Conservation (phyloP, 495 filamentous ascomycete species). For the Aspergillus nidulans region DNA sequence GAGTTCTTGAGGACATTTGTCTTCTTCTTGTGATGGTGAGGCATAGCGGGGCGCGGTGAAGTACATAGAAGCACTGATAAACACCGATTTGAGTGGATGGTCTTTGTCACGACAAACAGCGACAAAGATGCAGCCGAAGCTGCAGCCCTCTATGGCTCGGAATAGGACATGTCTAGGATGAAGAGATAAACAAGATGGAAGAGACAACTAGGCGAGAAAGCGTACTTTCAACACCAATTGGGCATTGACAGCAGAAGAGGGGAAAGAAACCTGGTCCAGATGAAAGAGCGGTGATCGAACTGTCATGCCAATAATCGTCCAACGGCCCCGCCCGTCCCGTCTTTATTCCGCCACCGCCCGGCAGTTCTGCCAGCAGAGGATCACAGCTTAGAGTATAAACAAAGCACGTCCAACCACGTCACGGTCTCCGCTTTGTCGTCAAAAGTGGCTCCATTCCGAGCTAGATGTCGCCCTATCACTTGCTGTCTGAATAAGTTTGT, state of each 20-base stretch:
- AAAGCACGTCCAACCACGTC: constrained; percentile 33
- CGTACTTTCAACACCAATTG: constrained; percentile 6
- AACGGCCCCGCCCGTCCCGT: background rate
- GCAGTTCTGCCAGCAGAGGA: background rate
- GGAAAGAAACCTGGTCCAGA: constrained; percentile 1
- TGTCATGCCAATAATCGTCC: background rate
- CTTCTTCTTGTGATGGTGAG: constrained; percentile 47
- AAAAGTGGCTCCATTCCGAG: constrained; percentile 18
- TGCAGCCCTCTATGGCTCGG: constrained; percentile 36
- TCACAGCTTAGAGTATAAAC: constrained; percentile 18
- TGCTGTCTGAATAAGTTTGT: constrained; percentile 14
- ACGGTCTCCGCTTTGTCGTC: constrained; percentile 12
- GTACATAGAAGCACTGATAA: constrained; percentile 15
- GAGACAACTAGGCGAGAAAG: constrained; percentile 1
- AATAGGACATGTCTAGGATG: constrained; percentile 19
- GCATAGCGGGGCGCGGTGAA: constrained; percentile 44
- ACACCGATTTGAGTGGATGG: constrained; percentile 22
- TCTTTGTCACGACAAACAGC: constrained; percentile 25
- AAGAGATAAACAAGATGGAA: constrained; percentile 7
- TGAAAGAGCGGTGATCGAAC: constrained; percentile 11
- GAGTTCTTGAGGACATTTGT: constrained; percentile 28
- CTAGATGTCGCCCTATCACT: constrained; percentile 8
- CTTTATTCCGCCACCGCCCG: constrained; percentile 15
- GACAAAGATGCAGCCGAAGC: constrained; percentile 42
- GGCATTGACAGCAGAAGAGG: constrained; percentile 1